These are phyloP conservation scores for Xylaria telfairii DNA, from an alignment of 495 filamentous ascomycete species.

Conservation along the genomic window DNA sequence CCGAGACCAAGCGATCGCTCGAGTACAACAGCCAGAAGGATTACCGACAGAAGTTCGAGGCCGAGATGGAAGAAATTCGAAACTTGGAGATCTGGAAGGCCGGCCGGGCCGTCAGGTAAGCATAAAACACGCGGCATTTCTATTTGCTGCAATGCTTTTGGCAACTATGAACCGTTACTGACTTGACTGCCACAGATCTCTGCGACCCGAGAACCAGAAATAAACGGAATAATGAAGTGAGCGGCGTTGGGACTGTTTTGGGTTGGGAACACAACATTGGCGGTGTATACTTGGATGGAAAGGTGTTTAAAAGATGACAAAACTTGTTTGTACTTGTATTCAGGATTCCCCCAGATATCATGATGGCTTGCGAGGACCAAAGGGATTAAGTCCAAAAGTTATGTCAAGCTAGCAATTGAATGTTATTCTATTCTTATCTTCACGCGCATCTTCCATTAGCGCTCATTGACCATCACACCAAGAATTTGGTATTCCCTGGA, in stretches of 20 bases:
- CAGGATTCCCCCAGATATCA: slow-evolving; percentile 36
- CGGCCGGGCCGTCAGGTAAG: slow-evolving; percentile 91
- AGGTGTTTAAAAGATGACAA: slow-evolving; percentile 35
- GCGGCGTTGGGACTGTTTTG: slow-evolving; percentile 26
- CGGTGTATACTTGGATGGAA: slow-evolving; percentile 31
- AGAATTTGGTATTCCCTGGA: background rate
- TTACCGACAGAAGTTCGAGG: slow-evolving; percentile 94
- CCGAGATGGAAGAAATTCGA: slow-evolving; percentile 95
- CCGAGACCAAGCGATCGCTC: slow-evolving; percentile 90
- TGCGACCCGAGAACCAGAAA: slow-evolving; percentile 93
- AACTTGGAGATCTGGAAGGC: slow-evolving; percentile 98
- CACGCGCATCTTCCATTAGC: background rate
- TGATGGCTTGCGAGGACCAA: slow-evolving; percentile 34
- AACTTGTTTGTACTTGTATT: slow-evolving; percentile 43
- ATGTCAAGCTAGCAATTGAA: slow-evolving; percentile 28
- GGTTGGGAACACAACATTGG: slow-evolving; percentile 32
- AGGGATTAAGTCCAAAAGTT: slow-evolving; percentile 37
- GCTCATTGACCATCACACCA: background rate
- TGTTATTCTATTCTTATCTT: slow-evolving; percentile 21
- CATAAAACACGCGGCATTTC: slow-evolving; percentile 20
- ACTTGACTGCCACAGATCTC: slow-evolving; percentile 57
- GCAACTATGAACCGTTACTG: slow-evolving; percentile 14
- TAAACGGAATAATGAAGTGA: slow-evolving; percentile 51
- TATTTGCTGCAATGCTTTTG: background rate
- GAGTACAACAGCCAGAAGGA: slow-evolving; percentile 94